Base-by-base conservation (phyloP, 768 basidiomycete species). In the Austroboletus eburneus region DNA sequence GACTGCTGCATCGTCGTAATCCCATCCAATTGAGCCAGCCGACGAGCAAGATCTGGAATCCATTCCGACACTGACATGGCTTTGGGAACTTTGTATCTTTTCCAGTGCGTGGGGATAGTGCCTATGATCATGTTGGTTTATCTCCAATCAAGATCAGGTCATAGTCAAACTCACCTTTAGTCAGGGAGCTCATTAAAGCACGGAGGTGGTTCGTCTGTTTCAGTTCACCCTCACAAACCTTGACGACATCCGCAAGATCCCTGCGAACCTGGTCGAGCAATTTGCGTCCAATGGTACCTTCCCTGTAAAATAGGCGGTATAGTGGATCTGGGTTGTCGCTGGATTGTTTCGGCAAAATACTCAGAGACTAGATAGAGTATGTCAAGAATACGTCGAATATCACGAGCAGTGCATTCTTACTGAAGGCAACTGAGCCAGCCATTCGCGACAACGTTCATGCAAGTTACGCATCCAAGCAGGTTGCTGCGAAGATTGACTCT, bases 171-270 rank as follows among this genome's bases (percentile, higher is more conserved):
- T 39, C 54, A 85, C 94, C 93, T 76, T 95, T 96, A 12, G 85
- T 93, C 48, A 95, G 70, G 29, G 83, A 77, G 55, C 89, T 89
- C 83, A 98, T 87, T 22, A 99, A 72, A 4, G 80, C 82, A n/a
- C 96, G 84, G 23, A 95, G 72, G 59, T 96, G 91, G 62, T 99
- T 99, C 1, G 95, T 98, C 67, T 96, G 94, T 73, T 96, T 96
- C 42, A 91, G 70, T 52, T 79, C 79, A 42, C 93, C 94, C 57
- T 82, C 76, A 66, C 91, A 93, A 35, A 96, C 89, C 59, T 83
- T 80, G 48, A 85, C 77, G 24, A 97, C 81, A 55, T 91, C 84
- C 12, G 71, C 68, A 16, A 99, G 79, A 63, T 98, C 96, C 63
- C 73, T 80, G 41, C 83, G 78, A 42, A 98, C 87, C 46, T 82